Evolutionary conservation across 202 grass and related monocot genomes (phyloP).

Genomic region (Hordeum pubiflorum): DNA sequence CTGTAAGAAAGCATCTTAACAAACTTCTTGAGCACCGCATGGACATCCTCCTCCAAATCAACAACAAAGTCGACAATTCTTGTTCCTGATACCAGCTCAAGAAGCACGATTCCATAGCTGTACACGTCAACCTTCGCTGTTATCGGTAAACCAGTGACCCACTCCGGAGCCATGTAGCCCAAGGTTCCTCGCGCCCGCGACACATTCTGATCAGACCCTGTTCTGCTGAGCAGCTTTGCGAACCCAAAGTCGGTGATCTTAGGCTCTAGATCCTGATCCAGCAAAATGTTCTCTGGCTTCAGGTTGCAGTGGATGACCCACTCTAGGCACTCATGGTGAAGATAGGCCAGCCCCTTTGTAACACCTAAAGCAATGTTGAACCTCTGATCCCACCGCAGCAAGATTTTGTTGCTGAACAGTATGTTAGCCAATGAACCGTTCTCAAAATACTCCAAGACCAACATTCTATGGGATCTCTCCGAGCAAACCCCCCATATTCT

Average conservation of each 20-base stretch:
- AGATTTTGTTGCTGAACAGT: conserved; percentile 22
- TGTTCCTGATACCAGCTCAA: conserved; percentile 40
- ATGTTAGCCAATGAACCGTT: conserved; percentile 36
- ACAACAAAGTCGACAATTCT: conserved; percentile 31
- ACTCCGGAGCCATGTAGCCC: conserved; percentile 76
- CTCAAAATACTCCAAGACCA: conserved; percentile 45
- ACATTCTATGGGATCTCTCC: conserved; percentile 30
- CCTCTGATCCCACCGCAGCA: conserved; percentile 36
- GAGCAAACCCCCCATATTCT: conserved; percentile 52
- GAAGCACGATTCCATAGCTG: conserved; percentile 52
- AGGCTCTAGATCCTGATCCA: conserved; percentile 39
- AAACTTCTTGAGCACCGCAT: conserved; percentile 31
- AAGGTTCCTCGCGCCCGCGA: conserved; percentile 45
- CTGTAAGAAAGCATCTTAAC: conserved; percentile 27
- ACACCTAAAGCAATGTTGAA: conserved; percentile 44
- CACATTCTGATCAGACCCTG: conserved; percentile 22
- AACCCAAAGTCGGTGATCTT: conserved; percentile 54
- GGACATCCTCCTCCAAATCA: conserved; percentile 15
- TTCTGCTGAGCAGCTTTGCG: conserved; percentile 47
- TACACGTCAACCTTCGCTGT: conserved; percentile 65
- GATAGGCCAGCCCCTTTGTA: conserved; percentile 51
- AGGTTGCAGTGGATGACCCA: conserved; percentile 56
- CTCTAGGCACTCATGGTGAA: conserved; percentile 54
- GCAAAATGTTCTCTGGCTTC: conserved; percentile 42
- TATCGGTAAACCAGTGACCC: conserved; percentile 53